phyloP scores from a whole-genome alignment of 2,329 filamentous ascomycete genomes.

The Paecilomyces fulvus region DNA sequence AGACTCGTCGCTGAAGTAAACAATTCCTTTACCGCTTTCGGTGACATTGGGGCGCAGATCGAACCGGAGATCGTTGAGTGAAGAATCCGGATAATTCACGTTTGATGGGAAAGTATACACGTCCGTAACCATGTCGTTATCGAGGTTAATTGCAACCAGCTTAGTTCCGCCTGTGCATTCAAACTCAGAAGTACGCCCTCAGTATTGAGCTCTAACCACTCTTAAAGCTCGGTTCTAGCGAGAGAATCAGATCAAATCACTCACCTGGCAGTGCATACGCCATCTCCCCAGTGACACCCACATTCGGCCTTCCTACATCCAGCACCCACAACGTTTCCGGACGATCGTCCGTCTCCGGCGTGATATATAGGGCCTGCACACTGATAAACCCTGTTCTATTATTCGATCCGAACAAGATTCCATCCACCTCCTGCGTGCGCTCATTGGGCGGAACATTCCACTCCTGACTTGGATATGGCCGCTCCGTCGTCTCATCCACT shows the following conservation, averaged over 20 bases:
- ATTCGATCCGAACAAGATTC: conserved; percentile 38
- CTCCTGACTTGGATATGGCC: conserved; percentile 35
- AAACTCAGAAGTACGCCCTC: neutral
- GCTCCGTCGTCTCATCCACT: conserved; percentile 40
- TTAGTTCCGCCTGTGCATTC: conserved; percentile 32
- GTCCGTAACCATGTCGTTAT: conserved; percentile 30
- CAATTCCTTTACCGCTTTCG: conserved; percentile 33
- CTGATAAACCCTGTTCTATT: conserved; percentile 34
- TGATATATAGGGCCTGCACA: conserved; percentile 40
- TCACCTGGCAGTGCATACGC: conserved; percentile 32
- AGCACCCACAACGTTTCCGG: conserved; percentile 40
- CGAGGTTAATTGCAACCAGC: conserved; percentile 34
- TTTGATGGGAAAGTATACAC: conserved; percentile 36
- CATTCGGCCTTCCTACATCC: conserved; percentile 38
- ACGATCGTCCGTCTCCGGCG: conserved; percentile 23
- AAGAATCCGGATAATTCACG: conserved; percentile 39
- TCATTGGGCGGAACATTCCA: conserved; percentile 26
- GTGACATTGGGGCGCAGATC: conserved; percentile 35
- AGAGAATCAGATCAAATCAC: neutral
- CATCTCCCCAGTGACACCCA: conserved; percentile 23
- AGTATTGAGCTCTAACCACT: neutral
- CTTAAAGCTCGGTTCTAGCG: neutral
- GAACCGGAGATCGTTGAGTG: conserved; percentile 41
- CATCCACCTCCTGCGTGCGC: conserved; percentile 33
- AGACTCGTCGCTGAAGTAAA: conserved; percentile 39